Conservation (phyloP, 371 early-diverging fungal genomes). For the Mucor plumbeus region DNA sequence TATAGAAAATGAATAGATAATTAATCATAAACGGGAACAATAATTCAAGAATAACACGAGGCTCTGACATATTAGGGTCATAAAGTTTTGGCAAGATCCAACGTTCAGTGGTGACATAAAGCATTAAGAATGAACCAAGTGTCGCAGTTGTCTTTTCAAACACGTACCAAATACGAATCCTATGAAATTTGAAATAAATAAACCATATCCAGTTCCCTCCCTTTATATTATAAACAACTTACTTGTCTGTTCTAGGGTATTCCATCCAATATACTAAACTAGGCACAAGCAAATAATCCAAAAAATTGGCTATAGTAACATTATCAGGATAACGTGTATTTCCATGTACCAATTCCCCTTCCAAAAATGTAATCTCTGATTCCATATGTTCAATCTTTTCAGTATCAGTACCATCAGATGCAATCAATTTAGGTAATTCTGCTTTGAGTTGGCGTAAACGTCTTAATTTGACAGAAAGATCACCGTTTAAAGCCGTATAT, state of each 20-base stretch:
- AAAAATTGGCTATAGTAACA: conserved; percentile 80
- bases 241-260: conserved; percentile 89
- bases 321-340: conserved; percentile 78
- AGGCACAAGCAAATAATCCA: conserved; percentile 90
- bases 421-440: conserved; percentile 37
- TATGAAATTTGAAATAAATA: conserved; percentile 24
- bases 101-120: conserved; percentile 87
- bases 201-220: background rate
- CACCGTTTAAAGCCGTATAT: conserved; percentile 79
- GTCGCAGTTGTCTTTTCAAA: conserved; percentile 84
- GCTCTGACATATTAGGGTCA: conserved; percentile 60
- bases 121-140: conserved; percentile 78
- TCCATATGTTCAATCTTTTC: conserved; percentile 36
- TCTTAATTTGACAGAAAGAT: conserved; percentile 60
- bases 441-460: conserved; percentile 44
- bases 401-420: conserved; percentile 11
- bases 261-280: conserved; percentile 92
- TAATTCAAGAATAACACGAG: conserved; percentile 68
- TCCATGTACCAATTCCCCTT: conserved; percentile 65
- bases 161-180: conserved; percentile 87
- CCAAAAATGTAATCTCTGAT: conserved; percentile 60
- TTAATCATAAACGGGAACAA: conserved; percentile 89
- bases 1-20: conserved; percentile 90
- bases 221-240: conserved; percentile 27
- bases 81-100: conserved; percentile 84